Evolutionary conservation across 2,329 filamentous ascomycete genomes (phyloP).

Genomic region (Colletotrichum orbiculare): DNA sequence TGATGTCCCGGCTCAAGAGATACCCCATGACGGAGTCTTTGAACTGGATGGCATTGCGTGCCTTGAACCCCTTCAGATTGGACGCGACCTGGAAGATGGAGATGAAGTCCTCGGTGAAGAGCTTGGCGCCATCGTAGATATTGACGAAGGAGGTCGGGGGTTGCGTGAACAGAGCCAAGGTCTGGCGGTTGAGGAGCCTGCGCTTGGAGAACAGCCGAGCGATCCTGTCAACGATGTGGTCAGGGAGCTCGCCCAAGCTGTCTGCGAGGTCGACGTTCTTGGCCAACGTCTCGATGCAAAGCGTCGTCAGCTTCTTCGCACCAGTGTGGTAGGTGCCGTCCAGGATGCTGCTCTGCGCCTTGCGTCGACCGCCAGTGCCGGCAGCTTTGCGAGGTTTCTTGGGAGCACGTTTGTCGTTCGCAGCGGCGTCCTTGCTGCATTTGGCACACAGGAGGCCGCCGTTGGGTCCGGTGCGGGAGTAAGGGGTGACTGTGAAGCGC

Average conservation of each 20-base stretch:
- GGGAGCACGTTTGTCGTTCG: constrained; percentile 54
- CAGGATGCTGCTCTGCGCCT: constrained; percentile 84
- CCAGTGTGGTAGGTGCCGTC: constrained; percentile 77
- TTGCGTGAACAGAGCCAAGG: constrained; percentile 67
- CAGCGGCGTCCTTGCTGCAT: constrained; percentile 74
- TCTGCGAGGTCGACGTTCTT: constrained; percentile 72
- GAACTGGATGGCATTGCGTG: constrained; percentile 90
- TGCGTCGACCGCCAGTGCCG: constrained; percentile 74
- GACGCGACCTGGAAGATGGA: constrained; percentile 83
- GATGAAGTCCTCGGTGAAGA: constrained; percentile 81
- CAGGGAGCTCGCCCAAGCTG: constrained; percentile 69
- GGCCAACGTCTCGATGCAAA: constrained; percentile 72
- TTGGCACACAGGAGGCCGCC: constrained; percentile 87
- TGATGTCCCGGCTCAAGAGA: constrained; percentile 76
- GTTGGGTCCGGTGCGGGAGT: constrained; percentile 83
- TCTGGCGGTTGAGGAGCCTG: constrained; percentile 64
- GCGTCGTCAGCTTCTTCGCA: constrained; percentile 73
- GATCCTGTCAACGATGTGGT: constrained; percentile 67
- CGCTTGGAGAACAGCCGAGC: constrained; percentile 70
- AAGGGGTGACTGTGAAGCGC: constrained; percentile 92
- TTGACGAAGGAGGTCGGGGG: constrained; percentile 61
- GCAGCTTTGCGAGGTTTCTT: constrained; percentile 49
- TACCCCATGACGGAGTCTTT: constrained; percentile 88
- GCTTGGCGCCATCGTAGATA: constrained; percentile 70
- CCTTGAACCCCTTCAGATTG: constrained; percentile 74